A percentile compares a stretch with the other conserved stretches of the same genome.
Evolutionary conservation across 257 asterid species (phyloP).

Genomic region (Voacanga thouarsii): DNA sequence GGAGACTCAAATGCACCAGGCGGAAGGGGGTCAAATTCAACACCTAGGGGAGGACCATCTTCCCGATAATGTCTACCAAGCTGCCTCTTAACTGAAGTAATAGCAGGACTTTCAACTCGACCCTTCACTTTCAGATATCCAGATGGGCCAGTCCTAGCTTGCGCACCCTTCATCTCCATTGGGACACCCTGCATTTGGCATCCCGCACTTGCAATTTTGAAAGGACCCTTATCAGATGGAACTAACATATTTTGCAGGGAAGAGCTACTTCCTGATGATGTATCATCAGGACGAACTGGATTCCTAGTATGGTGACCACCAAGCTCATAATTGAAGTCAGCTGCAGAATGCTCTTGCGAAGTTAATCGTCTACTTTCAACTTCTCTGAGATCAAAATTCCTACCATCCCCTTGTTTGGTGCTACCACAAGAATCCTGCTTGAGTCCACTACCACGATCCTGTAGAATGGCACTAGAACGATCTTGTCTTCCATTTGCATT

Average conservation of each 20-base stretch:
- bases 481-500: constrained; percentile 53
- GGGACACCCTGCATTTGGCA: constrained; percentile 44
- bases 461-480: constrained; percentile 69
- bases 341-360: constrained; percentile 49
- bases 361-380: constrained; percentile 68
- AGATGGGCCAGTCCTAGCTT: constrained; percentile 74
- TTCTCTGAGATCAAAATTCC: constrained; percentile 56
- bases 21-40: constrained; percentile 82
- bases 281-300: constrained; percentile 39
- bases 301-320: constrained; percentile 44
- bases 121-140: constrained; percentile 94
- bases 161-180: constrained; percentile 35
- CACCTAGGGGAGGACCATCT: constrained; percentile 91
- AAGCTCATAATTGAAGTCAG: constrained; percentile 48
- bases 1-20: constrained; percentile 73
- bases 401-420: constrained; percentile 68
- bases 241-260: constrained; percentile 44
- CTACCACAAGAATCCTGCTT: constrained; percentile 98
- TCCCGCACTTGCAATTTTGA: constrained; percentile 44
- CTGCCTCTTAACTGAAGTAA: constrained; percentile 87
- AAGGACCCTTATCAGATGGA: constrained; percentile 36
- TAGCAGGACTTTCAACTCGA: constrained; percentile 66
- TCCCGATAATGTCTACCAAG: constrained; percentile 65
- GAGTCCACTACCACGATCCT: constrained; percentile 81
- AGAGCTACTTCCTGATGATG: constrained; percentile 76